Percentiles rank a stretch among this genome's conserved stretches.
Evolutionary conservation across 371 early-diverging fungal species (phyloP).

Genomic region (Apophysomyces variabilis): DNA sequence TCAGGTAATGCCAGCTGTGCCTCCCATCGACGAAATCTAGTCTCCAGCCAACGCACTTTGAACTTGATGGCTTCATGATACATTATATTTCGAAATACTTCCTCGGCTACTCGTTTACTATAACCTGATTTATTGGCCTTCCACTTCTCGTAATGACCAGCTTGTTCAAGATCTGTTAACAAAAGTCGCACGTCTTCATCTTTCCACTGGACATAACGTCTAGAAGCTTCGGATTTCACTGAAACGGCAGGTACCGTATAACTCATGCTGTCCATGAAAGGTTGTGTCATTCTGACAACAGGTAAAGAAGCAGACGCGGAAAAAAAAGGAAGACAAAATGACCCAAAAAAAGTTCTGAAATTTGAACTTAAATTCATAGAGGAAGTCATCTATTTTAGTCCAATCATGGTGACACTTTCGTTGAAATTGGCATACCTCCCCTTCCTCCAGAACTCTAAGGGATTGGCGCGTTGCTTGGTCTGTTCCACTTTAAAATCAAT

Average conservation of each 20-base stretch:
- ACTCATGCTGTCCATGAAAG: constrained; percentile 2
- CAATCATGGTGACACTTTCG: too few species aligned
- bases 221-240: constrained; percentile 21
- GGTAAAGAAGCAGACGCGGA: constrained; percentile 1
- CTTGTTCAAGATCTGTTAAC: constrained; percentile 33
- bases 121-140: constrained; percentile 43
- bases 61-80: constrained; percentile 49
- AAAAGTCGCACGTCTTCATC: constrained; percentile 38
- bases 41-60: constrained; percentile 45
- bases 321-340: not conserved
- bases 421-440: too few species aligned
- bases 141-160: constrained; percentile 39
- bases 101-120: constrained; percentile 36
- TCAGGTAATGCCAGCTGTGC: constrained; percentile 24
- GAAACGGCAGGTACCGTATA: not conserved
- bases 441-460: too few species aligned
- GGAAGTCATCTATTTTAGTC: too few species aligned
- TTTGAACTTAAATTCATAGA: too few species aligned
- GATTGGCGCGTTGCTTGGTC: too few species aligned
- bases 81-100: constrained; percentile 35
- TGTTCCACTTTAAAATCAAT: too few species aligned
- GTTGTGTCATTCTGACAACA: constrained; percentile 12
- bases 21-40: constrained; percentile 31
- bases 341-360: too few species aligned
- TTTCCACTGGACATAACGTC: constrained; percentile 41